Base-by-base conservation (phyloP, 2,329 filamentous ascomycete species). In the Byssochlamys sp. region DNA sequence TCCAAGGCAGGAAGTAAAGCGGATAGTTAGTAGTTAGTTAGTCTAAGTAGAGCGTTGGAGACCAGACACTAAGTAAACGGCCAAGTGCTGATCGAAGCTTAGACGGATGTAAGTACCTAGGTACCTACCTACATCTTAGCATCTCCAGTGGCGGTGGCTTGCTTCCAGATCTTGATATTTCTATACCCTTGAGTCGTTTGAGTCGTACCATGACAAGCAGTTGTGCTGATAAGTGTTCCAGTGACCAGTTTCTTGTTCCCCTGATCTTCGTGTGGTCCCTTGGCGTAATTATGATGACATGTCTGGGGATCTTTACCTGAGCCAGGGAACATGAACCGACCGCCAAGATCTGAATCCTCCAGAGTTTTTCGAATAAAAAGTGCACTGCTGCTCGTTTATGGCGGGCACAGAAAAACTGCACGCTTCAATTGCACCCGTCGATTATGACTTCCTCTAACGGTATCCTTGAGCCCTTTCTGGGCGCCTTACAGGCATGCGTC, bases 401-500 rank as follows among this genome's bases (percentile, higher is more conserved):
- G 5, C 9, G 39, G n/a, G 39, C 5, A 14, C 39, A 19, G 39
- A 45, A 24, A 19, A 45, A 7, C 39, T 19, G 19, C 5, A n/a
- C 39, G 39, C 39, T 45, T 45, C 39, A 45, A 24, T 45, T 31
- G 19, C 52, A 24, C 29, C 28, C 28, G 33, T 31, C 29, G 11
- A 24, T 24, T 24, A 31, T 53, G 19, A 19, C 19, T 14, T 55
- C 19, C 5, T 49, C 48, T 7, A 3, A 55, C 6, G 63, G 65
- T 3, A 53, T 71, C 11, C 14, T 66, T 14, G 55, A 63, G 28
- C 70, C 72, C 10, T 81, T 83, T 55, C 63, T 81, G 4, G 80
- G 80, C 28, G 80, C 80, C 4, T 66, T 83, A 5, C 80, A 84
- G 66, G 81, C 81, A 29, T 78, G 78, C 26, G 65, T 82, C 25